A percentile compares a stretch with the other conserved stretches of the same genome.
These are phyloP conservation scores for Capronia americana DNA, from an alignment of 2,329 filamentous ascomycete species.

Conservation along the genomic window DNA sequence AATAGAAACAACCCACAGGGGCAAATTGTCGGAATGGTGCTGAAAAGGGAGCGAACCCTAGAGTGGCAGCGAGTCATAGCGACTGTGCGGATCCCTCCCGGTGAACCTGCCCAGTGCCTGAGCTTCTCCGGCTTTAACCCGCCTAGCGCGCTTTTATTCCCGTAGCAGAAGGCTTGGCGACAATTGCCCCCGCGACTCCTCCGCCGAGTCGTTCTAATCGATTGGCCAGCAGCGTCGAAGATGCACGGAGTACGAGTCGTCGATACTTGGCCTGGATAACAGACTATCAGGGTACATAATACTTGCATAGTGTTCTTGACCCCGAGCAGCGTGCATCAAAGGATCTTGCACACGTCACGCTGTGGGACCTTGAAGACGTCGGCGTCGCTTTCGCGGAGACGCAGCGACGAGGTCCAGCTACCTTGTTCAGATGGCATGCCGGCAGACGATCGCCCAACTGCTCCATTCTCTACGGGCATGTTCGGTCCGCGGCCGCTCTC, in stretches of 20 bases:
- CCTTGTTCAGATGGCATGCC: background rate
- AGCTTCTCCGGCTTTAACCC: background rate
- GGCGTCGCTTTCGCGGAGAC: background rate
- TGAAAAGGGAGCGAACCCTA: background rate
- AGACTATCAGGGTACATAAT: background rate
- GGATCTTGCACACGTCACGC: background rate
- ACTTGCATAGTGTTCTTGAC: background rate
- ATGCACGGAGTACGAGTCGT: background rate
- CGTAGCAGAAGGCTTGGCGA: constrained; percentile 2
- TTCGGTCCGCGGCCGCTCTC: constrained; percentile 12
- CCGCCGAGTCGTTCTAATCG: background rate
- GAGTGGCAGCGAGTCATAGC: background rate
- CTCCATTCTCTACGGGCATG: constrained; percentile 7
- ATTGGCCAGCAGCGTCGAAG: background rate
- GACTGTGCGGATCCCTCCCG: background rate
- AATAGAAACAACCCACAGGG: constrained; percentile 17
- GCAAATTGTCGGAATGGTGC: background rate
- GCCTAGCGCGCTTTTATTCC: constrained; percentile 1
- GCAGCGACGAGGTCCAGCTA: background rate
- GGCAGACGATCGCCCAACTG: background rate
- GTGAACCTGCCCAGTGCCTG: background rate
- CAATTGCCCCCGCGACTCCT: background rate
- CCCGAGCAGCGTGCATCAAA: background rate
- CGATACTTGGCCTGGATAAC: background rate
- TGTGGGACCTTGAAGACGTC: background rate